Base-by-base conservation (phyloP, 139 green algal genomes). In the Chlorella sp. region DNA sequence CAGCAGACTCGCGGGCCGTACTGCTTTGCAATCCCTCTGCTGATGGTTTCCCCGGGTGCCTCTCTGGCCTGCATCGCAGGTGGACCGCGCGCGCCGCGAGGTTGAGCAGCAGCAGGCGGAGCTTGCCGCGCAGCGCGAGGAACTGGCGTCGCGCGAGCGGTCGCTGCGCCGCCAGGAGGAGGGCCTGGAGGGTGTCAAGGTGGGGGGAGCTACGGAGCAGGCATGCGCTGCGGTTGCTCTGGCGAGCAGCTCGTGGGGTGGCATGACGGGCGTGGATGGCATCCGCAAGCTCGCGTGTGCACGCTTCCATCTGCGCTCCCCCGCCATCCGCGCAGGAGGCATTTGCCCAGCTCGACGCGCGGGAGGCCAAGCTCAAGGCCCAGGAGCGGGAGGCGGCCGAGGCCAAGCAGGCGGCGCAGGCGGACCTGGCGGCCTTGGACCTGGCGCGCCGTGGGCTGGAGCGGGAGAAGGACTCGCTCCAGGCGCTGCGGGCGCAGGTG, bases 161-260 rank as follows among this genome's bases (percentile, higher is more conserved):
- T 42, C 72, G 35, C 14, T 78, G 46, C 50, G 51, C 27, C 59
- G 72, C 23, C 72, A 78, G 60, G 72, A 78, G 61, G 72, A 71
- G 27, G 72, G 72, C 5, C 60, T 78, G 46, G 72, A 78, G 43
- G 72, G 72, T 0, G 35, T 78, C 46, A 78, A 71, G 72, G 72
- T 63, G 23, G 33, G 71, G 8, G 11, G 19, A 21, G 9, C 11
- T 60, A 7, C n/a, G 53, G 5, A 35, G 2, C 8, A 11, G 12
- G 53, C 9, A 27, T 31, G 53, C 53, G 8, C 53, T 23, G 8
- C 29, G 58, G 29, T 41, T 40, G 58, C n/a, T 64, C 11, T n/a
- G 23, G n/a, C n/a, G 19, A 43, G 12, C 27, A n/a, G 7, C n/a
- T 29, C 23, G 11, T 61, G 7, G 9, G 23, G 12, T 64, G 58